Evolutionary conservation across 768 basidiomycete genomes (phyloP), one percentile per base, ranked within the genome.

Genomic region (Cyclocybe cylindracea): DNA sequence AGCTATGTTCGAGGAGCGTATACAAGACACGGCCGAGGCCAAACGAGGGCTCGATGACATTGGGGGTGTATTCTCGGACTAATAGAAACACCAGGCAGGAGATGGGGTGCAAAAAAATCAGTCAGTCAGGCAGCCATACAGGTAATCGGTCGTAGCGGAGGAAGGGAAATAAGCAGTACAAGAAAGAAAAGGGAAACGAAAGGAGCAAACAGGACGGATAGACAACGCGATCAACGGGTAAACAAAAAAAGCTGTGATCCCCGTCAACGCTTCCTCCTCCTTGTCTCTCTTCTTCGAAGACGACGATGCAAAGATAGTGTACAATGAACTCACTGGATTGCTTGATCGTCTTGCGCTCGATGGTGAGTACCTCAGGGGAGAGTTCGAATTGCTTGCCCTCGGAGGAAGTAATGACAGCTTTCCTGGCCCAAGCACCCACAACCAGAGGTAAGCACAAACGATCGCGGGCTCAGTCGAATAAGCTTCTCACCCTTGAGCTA

Each of bases 41-140:
- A 71, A 98, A 97, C 4, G 97, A 99, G 18, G 97, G 95, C 68
- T 98, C 96, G 68, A 98, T 96, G 69, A 99, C 97, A 70, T 98
- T 98, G 35, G 96, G 97, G 49, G 86, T 93, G 72, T 82, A 97
- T 72, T 98, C 95, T 58, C 96, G 91, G 58, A 92, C 94, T 97
- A 24, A 24, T 24, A 24, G 24, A 24, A 24, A 24, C 24, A 24
- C 24, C 24, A 24, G 24, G 24, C 24, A 24, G 5, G 24, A 5
- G 24, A 5, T 3, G 24, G 24, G 24, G 24, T 24, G 24, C 24
- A 24, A 24, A 24, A 24, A 24, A 24, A 24, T 24, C 24, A 24
- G 24, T 24, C 24, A 24, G 24, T 24, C 24, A 24, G 24, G 24
- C 24, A 24, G 24, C 24, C 24, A 24, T 24, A 24, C 24, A 24